Evolutionary conservation across 345 rosid genomes (phyloP), one percentile per base, ranked within the genome.

Genomic region (Salix brachista): DNA sequence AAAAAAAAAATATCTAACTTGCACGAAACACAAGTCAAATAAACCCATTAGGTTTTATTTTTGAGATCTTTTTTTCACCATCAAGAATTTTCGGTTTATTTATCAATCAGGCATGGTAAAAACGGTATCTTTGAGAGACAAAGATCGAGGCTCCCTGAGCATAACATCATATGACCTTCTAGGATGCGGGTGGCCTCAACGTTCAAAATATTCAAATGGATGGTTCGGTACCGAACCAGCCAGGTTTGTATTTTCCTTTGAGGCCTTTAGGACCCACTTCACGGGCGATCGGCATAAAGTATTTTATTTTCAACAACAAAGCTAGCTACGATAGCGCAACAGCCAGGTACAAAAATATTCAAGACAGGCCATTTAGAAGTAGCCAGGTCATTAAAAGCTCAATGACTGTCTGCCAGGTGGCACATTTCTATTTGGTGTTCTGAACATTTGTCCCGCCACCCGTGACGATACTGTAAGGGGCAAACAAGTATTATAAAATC

Each of bases 191-290:
- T 54, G 75, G 69, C 80, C 82, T 73, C 88, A 87, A 87, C 90
- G 90, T 85, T 85, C 84, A 26, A 77, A 85, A 83, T 50, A 58
- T 87, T 87, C 88, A 87, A 87, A 85, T 75, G 5, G 13, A 26
- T 41, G 90, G 78, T 66, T 84, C 80, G 90, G 86, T 1, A 6
- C 87, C 80, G 70, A 75, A 78, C 79, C 79, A 52, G 70, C 18
- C 1, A 83, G 90, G 73, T 80, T 26, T 69, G 84, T 83, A 68
- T 17, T 81, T 41, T 26, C 60, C 26, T 21, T 68, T 19, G 71
- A 25, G 81, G 79, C 83, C 88, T 58, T 79, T 1, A 80, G 90
- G 88, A 72, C 86, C 92, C 86, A 79, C 82, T n/a, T 70, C 88
- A 81, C 83, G 83, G 82, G 83, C 76, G 64, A 72, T 77, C 75